These are phyloP conservation scores for Lolium perenne DNA, from an alignment of 176 grass and related monocot genomes.

Conservation along the genomic window DNA sequence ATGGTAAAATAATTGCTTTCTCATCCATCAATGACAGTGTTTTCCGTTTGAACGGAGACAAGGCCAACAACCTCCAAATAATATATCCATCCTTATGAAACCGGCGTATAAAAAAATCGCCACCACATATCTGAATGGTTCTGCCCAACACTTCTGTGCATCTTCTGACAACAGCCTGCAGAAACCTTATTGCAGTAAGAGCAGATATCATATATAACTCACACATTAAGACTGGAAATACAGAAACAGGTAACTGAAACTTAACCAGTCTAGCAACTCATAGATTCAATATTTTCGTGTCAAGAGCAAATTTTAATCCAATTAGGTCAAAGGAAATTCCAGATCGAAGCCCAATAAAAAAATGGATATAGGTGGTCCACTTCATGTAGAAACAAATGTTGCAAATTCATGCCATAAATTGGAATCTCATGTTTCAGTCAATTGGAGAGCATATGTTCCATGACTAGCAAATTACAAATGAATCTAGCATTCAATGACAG, in stretches of 20 bases:
- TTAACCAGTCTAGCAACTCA: neutral
- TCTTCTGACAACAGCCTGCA: constrained; percentile 81
- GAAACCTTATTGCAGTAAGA: constrained; percentile 37
- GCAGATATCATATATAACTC: constrained; percentile 34
- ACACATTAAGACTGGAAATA: constrained; percentile 33
- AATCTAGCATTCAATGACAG: constrained; percentile 9
- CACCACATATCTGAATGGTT: constrained; percentile 75
- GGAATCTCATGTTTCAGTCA: constrained; percentile 15
- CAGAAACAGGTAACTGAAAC: constrained; percentile 18
- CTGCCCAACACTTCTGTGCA: constrained; percentile 72
- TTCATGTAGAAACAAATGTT: constrained; percentile 25
- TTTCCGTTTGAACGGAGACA: constrained; percentile 77
- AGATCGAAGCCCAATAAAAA: constrained; percentile 30
- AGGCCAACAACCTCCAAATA: constrained; percentile 77
- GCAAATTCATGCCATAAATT: neutral
- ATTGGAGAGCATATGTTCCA: constrained; percentile 26
- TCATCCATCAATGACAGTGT: constrained; percentile 48
- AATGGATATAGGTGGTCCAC: neutral
- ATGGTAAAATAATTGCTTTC: constrained; percentile 83
- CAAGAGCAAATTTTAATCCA: constrained; percentile 22
- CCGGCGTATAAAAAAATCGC: constrained; percentile 84
- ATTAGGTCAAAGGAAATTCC: neutral
- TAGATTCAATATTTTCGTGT: neutral
- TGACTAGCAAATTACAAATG: neutral
- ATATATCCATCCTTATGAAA: constrained; percentile 81